Evolutionary conservation across 257 asterid species (phyloP), one percentile per base, ranked within the genome.

Genomic region (Ehretia macrophylla): DNA sequence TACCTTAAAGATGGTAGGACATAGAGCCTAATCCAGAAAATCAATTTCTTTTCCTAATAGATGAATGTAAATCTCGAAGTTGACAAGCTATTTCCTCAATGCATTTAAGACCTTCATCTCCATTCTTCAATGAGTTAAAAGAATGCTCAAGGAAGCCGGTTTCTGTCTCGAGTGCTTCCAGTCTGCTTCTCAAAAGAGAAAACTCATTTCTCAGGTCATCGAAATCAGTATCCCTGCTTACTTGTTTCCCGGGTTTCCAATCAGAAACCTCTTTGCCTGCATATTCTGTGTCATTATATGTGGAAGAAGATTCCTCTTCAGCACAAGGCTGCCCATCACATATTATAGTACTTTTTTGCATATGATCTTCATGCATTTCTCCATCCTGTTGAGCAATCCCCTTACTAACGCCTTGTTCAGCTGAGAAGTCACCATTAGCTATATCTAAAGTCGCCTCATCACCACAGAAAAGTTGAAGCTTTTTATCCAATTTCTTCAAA

Each of bases 81-180:
- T 68, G 69, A 74, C 54, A 65, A 67, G 78, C 81, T 63, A 83
- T 71, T 63, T 79, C 86, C 65, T 61, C 63, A 16, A 80, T 44
- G 23, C 69, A 68, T 53, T 64, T 68, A 66, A 67, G 69, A 51
- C 82, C 88, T 52, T 72, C 77, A 19, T 71, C 75, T 54, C 89
- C 86, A 58, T 70, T 81, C 51, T 68, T 68, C 27, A 81, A 74
- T 56, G 84, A 78, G 59, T 67, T 68, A 48, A 82, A 72, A 10
- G 85, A 74, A 55, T 76, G 58, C 74, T 78, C 73, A 22, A 80
- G 68, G 69, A 68, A 74, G 73, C 69, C 69, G 46, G 66, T 71
- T 55, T 78, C 86, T 65, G 73, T 76, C 64, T 81, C 87, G 35
- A 75, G 72, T 14, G 69, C 75, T 59, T 75, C 73, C 63, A 80